Conservation (phyloP, 371 early-diverging fungal genomes). For the Mortierella sp. region DNA sequence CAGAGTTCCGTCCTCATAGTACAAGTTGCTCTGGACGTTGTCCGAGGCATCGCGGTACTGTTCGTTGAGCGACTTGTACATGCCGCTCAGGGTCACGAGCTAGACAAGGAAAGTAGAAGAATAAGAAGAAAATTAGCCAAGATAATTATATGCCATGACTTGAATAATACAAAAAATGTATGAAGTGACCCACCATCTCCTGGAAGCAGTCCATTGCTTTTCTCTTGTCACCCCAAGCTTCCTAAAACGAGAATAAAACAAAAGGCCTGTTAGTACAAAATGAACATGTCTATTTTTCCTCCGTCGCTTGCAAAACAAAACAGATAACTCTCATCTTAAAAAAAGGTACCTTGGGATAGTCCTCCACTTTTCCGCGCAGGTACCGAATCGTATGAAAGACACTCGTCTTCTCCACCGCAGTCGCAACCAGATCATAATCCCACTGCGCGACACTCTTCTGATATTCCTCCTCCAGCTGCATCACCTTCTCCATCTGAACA, state of each 20-base stretch:
- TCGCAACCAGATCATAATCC: conserved; percentile 71
- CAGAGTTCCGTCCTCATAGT: conserved; percentile 74
- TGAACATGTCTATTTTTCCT: neutral
- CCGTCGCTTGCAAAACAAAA: neutral
- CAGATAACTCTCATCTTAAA: neutral
- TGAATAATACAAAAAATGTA: neutral
- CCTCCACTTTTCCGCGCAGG: conserved; percentile 65
- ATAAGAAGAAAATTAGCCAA: neutral
- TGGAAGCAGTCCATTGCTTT: conserved; percentile 72
- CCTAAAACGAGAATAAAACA: conserved; percentile 24
- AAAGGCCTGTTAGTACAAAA: neutral
- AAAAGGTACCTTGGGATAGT: conserved; percentile 28
- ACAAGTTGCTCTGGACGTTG: conserved; percentile 78
- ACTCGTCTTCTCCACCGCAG: conserved; percentile 64
- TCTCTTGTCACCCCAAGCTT: conserved; percentile 68
- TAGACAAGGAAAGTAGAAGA: conserved; percentile 21
- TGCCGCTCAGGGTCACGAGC: conserved; percentile 66
- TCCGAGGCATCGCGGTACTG: conserved; percentile 72
- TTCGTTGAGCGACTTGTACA: conserved; percentile 64
- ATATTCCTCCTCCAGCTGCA: conserved; percentile 23
- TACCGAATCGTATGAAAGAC: conserved; percentile 64
- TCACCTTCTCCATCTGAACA: conserved; percentile 3
- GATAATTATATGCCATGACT: neutral
- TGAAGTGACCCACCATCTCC: conserved; percentile 65
- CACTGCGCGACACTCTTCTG: conserved; percentile 29